Percentiles rank a stretch among this genome's conserved stretches.
Evolutionary conservation across 208 protist species (phyloP).

Genomic region (Lotmaria passim): DNA sequence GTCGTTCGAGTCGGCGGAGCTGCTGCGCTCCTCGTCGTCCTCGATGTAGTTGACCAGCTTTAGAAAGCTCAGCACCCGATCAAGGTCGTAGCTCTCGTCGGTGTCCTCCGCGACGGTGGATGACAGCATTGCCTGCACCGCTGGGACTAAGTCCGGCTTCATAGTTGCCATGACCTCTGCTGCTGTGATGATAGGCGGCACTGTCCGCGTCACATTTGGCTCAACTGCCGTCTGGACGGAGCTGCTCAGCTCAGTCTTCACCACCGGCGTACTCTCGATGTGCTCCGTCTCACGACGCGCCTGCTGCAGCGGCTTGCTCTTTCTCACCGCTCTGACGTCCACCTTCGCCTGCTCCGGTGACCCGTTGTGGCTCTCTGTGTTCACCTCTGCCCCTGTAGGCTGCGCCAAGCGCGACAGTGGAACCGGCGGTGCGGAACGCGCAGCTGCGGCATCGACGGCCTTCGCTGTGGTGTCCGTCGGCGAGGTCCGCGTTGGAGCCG

Average conservation of each 20-base stretch:
- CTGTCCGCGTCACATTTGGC: not conserved
- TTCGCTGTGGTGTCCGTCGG: not conserved
- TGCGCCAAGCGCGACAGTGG: conserved; percentile 13
- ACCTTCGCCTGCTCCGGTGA: not conserved
- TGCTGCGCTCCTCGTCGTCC: conserved; percentile 16
- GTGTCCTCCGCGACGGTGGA: conserved; percentile 2
- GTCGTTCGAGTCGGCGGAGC: conserved; percentile 8
- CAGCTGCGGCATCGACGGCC: not conserved
- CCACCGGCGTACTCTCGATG: not conserved
- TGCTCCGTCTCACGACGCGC: conserved; percentile 4
- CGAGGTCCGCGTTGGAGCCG: not conserved
- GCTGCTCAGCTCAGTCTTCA: not conserved
- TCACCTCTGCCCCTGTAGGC: not conserved
- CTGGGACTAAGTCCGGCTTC: not conserved
- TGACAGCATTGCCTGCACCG: not conserved
- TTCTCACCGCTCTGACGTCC: not conserved
- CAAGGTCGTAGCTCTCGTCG: conserved; percentile 34
- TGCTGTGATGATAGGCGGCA: not conserved
- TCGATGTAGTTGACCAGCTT: conserved; percentile 22
- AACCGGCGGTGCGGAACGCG: not conserved
- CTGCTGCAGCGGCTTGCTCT: conserved; percentile 2
- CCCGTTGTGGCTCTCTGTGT: not conserved
- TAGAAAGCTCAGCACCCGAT: conserved; percentile 28
- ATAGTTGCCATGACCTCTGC: not conserved
- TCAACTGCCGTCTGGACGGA: not conserved